A percentile compares a stretch with the other conserved stretches of the same genome.
These are phyloP conservation scores for Aspergillus aculeatinus DNA, from an alignment of 2,329 filamentous ascomycete genomes.

Conservation along the genomic window DNA sequence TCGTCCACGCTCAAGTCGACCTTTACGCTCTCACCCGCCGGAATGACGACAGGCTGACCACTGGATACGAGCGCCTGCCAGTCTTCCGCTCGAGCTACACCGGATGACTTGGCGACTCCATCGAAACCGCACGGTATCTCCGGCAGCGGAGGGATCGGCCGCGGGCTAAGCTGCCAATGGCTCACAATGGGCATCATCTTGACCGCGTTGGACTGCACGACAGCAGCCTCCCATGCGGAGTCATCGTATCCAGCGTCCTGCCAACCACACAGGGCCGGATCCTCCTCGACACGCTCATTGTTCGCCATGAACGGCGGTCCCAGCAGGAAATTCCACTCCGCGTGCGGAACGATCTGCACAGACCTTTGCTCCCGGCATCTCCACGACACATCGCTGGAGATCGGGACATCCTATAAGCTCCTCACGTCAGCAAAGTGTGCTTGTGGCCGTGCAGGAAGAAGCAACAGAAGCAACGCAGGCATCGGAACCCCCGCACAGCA, in stretches of 20 bases:
- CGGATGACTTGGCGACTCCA: background rate
- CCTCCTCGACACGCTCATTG: conserved; percentile 3
- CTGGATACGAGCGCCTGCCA: background rate
- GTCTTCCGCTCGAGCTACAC: background rate
- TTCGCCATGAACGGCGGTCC: conserved; percentile 8
- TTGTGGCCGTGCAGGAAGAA: too few relatives aligned
- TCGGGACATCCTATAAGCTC: background rate
- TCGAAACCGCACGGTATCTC: background rate
- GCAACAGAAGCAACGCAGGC: too few relatives aligned
- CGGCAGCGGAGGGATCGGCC: background rate
- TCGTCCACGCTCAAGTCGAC: background rate
- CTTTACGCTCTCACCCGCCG: background rate
- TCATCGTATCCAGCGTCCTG: background rate
- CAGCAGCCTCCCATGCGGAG: background rate
- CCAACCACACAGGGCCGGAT: background rate
- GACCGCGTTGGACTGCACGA: background rate
- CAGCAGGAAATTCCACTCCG: conserved; percentile 8
- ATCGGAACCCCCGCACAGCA: too few relatives aligned
- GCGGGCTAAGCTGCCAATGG: background rate
- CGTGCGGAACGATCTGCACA: background rate
- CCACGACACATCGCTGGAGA: background rate
- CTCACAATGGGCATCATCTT: conserved; percentile 10
- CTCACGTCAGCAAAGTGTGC: too few relatives aligned
- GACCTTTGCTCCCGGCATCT: background rate
- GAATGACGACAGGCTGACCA: background rate